A percentile compares a stretch with the other conserved stretches of the same genome.
phyloP scores from a whole-genome alignment of 1,284 basidiomycete species.

The Malassezia japonica region DNA sequence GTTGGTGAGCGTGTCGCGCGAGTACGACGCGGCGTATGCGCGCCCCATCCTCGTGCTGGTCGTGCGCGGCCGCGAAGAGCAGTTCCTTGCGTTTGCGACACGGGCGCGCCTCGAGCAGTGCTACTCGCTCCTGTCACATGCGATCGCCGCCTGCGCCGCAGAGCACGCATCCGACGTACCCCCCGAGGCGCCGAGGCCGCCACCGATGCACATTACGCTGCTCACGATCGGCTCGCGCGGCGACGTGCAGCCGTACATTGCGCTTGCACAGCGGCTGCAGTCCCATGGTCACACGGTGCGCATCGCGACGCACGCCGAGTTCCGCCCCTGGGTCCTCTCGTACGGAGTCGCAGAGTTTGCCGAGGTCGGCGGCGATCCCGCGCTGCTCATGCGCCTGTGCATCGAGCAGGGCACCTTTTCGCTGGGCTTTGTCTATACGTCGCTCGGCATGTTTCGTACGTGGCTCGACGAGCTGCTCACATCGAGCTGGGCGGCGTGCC shows the following conservation, averaged over 20 bases:
- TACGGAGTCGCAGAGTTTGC: conserved; percentile 73
- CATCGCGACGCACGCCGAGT: conserved; percentile 89
- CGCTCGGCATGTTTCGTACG: conserved; percentile 81
- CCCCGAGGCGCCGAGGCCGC: not conserved
- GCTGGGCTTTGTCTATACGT: conserved; percentile 82
- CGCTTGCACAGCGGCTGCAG: conserved; percentile 80
- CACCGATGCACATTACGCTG: conserved; percentile 57
- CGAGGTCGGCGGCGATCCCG: conserved; percentile 89
- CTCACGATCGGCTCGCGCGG: conserved; percentile 85
- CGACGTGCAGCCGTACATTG: conserved; percentile 73
- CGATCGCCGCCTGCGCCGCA: conserved; percentile 11
- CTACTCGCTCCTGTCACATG: conserved; percentile 52
- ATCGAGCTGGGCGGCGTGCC: conserved; percentile 89
- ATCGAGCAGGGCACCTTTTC: conserved; percentile 70
- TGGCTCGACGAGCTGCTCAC: conserved; percentile 92
- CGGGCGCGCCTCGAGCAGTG: conserved; percentile 69
- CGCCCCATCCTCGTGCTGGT: conserved; percentile 80
- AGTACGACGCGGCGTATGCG: conserved; percentile 76
- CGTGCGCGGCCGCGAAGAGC: conserved; percentile 85
- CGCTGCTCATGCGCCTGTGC: conserved; percentile 62
- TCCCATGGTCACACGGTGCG: conserved; percentile 73
- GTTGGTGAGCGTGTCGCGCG: conserved; percentile 69
- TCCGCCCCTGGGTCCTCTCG: conserved; percentile 85
- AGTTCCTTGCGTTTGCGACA: conserved; percentile 79
- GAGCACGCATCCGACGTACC: conserved; percentile 9